A percentile compares a stretch with the other conserved stretches of the same genome.
Conservation (phyloP, 2,329 filamentous ascomycete genomes). For the Nothophaeocryptopus gaeumannii region DNA sequence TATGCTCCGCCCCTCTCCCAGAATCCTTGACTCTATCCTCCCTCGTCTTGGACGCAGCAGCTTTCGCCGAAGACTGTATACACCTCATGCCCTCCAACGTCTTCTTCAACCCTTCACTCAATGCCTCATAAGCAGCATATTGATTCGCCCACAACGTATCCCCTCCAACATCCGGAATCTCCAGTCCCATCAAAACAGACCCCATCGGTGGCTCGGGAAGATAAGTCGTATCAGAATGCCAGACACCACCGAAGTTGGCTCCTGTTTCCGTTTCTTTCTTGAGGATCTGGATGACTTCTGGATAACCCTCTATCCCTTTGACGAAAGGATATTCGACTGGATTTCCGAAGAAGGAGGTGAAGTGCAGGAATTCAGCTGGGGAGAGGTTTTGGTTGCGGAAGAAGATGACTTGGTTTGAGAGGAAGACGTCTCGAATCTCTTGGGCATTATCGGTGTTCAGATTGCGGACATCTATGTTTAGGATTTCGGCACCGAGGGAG, state of each 20-base stretch:
- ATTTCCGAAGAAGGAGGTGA: constrained; percentile 74
- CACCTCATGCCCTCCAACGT: constrained; percentile 64
- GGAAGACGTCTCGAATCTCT: constrained; percentile 68
- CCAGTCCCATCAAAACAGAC: constrained; percentile 21
- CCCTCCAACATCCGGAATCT: constrained; percentile 54
- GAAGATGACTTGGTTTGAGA: constrained; percentile 71
- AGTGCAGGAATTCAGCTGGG: constrained; percentile 66
- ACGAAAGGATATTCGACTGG: constrained; percentile 45
- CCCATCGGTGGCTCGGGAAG: constrained; percentile 25
- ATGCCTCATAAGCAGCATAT: constrained; percentile 73
- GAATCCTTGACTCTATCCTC: constrained; percentile 56
- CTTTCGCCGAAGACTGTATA: constrained; percentile 69
- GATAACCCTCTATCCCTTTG: constrained; percentile 23
- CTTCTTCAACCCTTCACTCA: constrained; percentile 75
- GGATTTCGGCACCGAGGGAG: constrained; percentile 65
- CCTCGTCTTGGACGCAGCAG: constrained; percentile 35
- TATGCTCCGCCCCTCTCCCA: constrained; percentile 69
- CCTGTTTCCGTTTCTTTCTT: constrained; percentile 25
- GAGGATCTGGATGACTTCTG: constrained; percentile 26
- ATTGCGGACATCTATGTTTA: constrained; percentile 65
- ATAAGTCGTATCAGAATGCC: constrained; percentile 28
- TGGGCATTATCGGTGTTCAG: constrained; percentile 66
- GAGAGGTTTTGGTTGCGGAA: constrained; percentile 72
- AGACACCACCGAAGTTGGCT: constrained; percentile 28
- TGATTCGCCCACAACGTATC: constrained; percentile 81